Evolutionary conservation across 495 filamentous ascomycete species (phyloP), one percentile per base, ranked within the genome.

Genomic region (Hamigera avellanea): DNA sequence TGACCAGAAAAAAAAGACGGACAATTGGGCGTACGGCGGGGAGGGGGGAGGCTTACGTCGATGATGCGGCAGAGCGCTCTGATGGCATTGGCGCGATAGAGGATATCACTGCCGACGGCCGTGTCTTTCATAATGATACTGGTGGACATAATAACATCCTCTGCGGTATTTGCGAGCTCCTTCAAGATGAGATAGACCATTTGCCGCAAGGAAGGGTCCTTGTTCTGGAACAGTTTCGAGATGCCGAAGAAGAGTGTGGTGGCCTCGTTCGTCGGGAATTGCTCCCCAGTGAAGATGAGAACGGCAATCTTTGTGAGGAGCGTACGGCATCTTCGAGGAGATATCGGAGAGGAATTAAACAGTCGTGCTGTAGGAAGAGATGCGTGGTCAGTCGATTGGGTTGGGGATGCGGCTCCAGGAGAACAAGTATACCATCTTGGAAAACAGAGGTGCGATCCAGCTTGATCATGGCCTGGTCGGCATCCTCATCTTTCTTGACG

Each of bases 71-170:
- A 95, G 42, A 99, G 70, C 28, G 91, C 88, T 40, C 91, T 75
- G 53, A 99, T 96, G 36, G 91, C 91, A 72, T 99, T 99, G 14
- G 91, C 86, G 43, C 89, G 76, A 63, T 93, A 99, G 32, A 99
- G 73, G 30, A 89, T 83, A 52, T 96, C 93, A 52, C 86, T 94
- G 42, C 86, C 86, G 46, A 91, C 86, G 37, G 87, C 86, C 6
- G 89, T 95, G 56, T 99, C 91, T 68, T 99, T 99, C 89, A 99
- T 99, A 44, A 99, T 95, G 49, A 86, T 94, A 63, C 83, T 88
- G 15, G 91, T 99, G 35, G 95, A 89, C 91, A 99, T 96, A 48
- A 99, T 99, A 40, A 95, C 88, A 72, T 99, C 91, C 62, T 96
- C 88, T 19, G 93, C 89, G n/a, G 86, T 93, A 53, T 78, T 73